Percentiles rank a stretch among this genome's conserved stretches.
These are phyloP conservation scores for Artemisia annua DNA, from an alignment of 129 eudicot genomes.

Conservation along the genomic window DNA sequence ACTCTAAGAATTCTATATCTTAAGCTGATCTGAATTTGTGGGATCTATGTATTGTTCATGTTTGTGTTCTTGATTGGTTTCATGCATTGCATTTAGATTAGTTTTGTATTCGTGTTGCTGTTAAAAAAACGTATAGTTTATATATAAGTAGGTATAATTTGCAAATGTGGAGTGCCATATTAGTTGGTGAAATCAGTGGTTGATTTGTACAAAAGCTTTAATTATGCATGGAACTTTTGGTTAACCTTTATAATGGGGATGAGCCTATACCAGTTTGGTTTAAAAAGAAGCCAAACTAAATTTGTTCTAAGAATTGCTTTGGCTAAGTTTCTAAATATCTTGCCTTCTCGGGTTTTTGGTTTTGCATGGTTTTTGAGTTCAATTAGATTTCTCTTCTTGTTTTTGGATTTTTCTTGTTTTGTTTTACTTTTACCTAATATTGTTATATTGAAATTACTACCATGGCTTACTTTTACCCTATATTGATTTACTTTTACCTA, in stretches of 20 bases:
- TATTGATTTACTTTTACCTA: too few species aligned
- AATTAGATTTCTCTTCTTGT: too few species aligned
- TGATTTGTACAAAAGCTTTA: neutral
- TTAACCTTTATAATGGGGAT: neutral
- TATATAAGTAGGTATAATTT: neutral
- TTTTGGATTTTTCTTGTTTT: too few species aligned
- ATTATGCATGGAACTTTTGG: neutral
- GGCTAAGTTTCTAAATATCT: too few species aligned
- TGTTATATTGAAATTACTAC: too few species aligned
- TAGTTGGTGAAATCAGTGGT: neutral
- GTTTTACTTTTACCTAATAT: too few species aligned
- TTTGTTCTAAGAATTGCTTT: too few species aligned
- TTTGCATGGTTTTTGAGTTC: too few species aligned
- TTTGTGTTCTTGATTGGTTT: slow-evolving; percentile 10
- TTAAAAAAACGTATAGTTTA: too few species aligned
- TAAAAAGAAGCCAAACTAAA: neutral
- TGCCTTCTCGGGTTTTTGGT: too few species aligned
- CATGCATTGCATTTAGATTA: neutral
- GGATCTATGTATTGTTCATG: neutral
- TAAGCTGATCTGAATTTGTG: neutral
- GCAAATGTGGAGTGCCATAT: neutral
- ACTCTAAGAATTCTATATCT: neutral
- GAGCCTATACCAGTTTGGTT: neutral
- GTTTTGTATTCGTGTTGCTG: neutral
- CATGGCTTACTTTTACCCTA: too few species aligned